Conservation (phyloP, 306 rosid genomes). For the Acacia crassicarpa region DNA sequence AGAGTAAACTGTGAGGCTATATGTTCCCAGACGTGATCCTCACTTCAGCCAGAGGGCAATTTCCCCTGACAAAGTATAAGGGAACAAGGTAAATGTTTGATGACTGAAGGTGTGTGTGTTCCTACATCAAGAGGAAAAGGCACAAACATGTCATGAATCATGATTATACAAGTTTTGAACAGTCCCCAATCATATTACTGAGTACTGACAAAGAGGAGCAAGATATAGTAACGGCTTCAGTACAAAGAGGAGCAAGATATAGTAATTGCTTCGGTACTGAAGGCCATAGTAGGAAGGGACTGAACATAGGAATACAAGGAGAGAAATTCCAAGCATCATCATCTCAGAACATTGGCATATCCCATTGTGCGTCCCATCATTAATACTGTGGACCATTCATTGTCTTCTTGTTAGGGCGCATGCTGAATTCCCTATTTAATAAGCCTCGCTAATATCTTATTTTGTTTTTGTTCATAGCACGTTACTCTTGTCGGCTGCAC, state of each 20-base stretch:
- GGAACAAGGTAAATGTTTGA: background rate
- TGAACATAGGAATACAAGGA: constrained; percentile 20
- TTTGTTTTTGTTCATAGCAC: constrained; percentile 22
- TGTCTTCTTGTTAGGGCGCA: constrained; percentile 38
- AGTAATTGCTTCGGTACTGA: constrained; percentile 1
- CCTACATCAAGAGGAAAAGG: background rate
- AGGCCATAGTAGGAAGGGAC: constrained; percentile 23
- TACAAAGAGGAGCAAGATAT: background rate
- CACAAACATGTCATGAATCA: constrained; percentile 4
- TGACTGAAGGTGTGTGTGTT: background rate
- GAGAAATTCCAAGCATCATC: constrained; percentile 6
- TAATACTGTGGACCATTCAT: background rate
- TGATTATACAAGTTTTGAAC: background rate
- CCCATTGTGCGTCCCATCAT: background rate
- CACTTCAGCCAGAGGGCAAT: background rate
- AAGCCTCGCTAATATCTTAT: background rate
- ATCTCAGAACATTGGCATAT: constrained; percentile 11
- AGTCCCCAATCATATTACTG: background rate
- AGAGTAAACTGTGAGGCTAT: background rate
- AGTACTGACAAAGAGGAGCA: background rate
- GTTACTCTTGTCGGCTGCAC: constrained; percentile 37
- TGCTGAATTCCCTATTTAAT: background rate
- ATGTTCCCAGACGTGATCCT: background rate
- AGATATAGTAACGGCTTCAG: background rate
- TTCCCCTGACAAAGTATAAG: background rate